Conservation (phyloP, 2,329 filamentous ascomycete species). For the Sporothrix protearum region DNA sequence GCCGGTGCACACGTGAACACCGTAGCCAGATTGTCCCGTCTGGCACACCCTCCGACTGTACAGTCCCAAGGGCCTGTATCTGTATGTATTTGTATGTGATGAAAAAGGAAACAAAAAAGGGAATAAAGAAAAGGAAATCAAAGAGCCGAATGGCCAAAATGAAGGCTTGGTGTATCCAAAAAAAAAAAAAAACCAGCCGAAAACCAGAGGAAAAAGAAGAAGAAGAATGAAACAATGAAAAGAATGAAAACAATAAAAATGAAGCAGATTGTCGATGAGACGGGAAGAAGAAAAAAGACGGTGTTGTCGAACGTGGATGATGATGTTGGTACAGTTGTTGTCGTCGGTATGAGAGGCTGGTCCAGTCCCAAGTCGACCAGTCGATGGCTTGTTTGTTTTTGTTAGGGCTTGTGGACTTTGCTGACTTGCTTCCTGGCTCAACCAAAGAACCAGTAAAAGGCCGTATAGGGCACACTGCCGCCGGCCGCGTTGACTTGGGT, state of each 20-base stretch:
- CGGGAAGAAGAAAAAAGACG: neutral
- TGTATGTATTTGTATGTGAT: neutral
- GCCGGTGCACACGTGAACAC: no score
- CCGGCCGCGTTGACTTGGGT: constrained; percentile 36
- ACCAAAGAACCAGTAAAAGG: constrained; percentile 58
- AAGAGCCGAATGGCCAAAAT: no score
- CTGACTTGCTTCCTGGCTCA: no score
- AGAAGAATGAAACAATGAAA: neutral
- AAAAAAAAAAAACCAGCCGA: no score
- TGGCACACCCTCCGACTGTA: neutral
- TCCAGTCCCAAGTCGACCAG: no score
- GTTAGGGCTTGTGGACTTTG: no score
- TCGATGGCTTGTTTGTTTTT: no score
- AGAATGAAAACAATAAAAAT: constrained; percentile 11
- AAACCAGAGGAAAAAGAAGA: no score
- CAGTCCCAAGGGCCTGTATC: neutral
- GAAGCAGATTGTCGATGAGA: constrained; percentile 12
- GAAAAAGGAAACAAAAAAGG: neutral
- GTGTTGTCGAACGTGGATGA: neutral
- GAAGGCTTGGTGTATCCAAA: no score
- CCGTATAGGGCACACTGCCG: constrained; percentile 53
- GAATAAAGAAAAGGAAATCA: no score
- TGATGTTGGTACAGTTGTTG: neutral
- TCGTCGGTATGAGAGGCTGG: neutral
- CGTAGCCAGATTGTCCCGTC: no score